Percentiles rank a stretch among this genome's conserved stretches.
phyloP scores from a whole-genome alignment of 2,329 filamentous ascomycete species.

The Penicillium sclerotigenum region DNA sequence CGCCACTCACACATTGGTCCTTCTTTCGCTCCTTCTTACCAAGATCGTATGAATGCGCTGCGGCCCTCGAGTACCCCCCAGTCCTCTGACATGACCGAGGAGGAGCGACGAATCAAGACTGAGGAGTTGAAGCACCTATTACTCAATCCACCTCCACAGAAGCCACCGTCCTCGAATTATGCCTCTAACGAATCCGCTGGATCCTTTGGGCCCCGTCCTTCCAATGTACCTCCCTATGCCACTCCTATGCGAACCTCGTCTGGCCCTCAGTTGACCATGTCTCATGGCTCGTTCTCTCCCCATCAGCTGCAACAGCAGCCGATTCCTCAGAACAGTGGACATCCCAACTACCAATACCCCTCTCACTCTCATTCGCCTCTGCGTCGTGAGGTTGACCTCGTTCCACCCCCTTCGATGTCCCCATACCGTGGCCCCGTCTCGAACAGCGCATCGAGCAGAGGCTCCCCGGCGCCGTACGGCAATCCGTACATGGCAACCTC shows the following conservation, averaged over 20 bases:
- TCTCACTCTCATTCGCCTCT: slow-evolving; percentile 30
- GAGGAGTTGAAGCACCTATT: slow-evolving; percentile 47
- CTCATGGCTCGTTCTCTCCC: slow-evolving; percentile 15
- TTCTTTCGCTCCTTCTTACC: slow-evolving; percentile 61
- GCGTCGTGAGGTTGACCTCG: slow-evolving; percentile 28
- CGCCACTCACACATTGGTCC: slow-evolving; percentile 58
- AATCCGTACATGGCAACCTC: slow-evolving; percentile 20
- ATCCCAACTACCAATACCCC: slow-evolving; percentile 22
- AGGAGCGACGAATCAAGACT: slow-evolving; percentile 43
- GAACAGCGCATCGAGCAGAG: slow-evolving; percentile 6
- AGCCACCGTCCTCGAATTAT: slow-evolving; percentile 33
- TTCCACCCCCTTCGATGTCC: slow-evolving; percentile 2
- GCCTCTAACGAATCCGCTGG: slow-evolving; percentile 21
- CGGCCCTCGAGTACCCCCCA: slow-evolving; percentile 35
- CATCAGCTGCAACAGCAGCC: slow-evolving; percentile 14
- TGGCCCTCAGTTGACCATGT: slow-evolving; percentile 30
- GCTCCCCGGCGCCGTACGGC: slow-evolving; percentile 22
- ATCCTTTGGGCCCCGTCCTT: slow-evolving; percentile 17
- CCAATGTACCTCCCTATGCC: slow-evolving; percentile 30
- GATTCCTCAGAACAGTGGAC: slow-evolving; percentile 16
- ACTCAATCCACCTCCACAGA: slow-evolving; percentile 42
- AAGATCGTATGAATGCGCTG: slow-evolving; percentile 46
- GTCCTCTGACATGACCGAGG: slow-evolving; percentile 33
- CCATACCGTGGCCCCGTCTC: background rate
- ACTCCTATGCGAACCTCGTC: slow-evolving; percentile 34